Evolutionary conservation across 108 stramenopile genomes (phyloP), one percentile per base, ranked within the genome.

Genomic region (Schizochytrium sp.): DNA sequence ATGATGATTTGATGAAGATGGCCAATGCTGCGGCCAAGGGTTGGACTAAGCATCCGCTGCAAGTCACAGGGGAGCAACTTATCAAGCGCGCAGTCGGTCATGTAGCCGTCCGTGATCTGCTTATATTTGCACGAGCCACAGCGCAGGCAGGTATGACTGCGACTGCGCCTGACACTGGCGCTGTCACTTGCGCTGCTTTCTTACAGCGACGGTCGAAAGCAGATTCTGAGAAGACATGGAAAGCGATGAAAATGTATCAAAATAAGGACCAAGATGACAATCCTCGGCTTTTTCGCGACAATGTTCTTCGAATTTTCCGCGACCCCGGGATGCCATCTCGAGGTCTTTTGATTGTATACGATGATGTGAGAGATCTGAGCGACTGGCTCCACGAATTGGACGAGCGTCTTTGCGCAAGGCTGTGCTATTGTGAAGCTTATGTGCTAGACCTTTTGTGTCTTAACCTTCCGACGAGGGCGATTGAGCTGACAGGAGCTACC

Each of bases 331-430:
- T 83, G 73, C 73, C 73, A 83, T 4, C 5, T 19, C 73, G 73
- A 28, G 73, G 73, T 83, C 73, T 83, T 55, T 28, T 83, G 73
- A n/a, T 83, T 4, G 73, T 83, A 4, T 83, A 83, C n/a, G 73
- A 83, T 15, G 55, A 53, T 28, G 73, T 3, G 8, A 55, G 73
- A 55, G 73, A 83, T 53, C n/a, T 83, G 13, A 83, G 73, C 73
- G 73, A 83, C 73, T 83, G 73, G 73, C 73, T 83, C n/a, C 73
- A 83, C 73, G 19, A 83, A 83, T n/a, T 83, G 73, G 73, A 83
- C 19, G 73, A 83, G 19, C 73, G 73, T 55, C 73, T 83, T 8
- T 83, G 73, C 73, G 13, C 73, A 28, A 55, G 73, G 5, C 73
- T 83, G 0, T 55, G 8, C 73, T 13, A 83, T 8, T 19, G 19